A percentile compares a stretch with the other conserved stretches of the same genome.
Evolutionary conservation across 768 basidiomycete genomes (phyloP).

Genomic region (Boletus edulis): DNA sequence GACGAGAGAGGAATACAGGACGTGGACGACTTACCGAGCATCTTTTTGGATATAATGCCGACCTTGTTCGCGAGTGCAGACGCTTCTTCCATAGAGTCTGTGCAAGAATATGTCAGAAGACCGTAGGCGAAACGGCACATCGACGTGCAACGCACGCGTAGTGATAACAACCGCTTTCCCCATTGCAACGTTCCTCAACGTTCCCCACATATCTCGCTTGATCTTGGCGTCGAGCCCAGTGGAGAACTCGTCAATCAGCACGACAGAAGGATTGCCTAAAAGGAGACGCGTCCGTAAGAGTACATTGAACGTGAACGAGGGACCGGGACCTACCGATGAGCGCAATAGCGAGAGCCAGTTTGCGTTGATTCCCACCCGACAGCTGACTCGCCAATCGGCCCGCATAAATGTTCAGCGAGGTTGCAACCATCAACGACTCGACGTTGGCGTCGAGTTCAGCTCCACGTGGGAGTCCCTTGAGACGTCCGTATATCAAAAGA

Average conservation of each 20-base stretch:
- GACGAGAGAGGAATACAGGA: neutral
- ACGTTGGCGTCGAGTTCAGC: constrained; percentile 52
- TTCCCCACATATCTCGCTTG: constrained; percentile 83
- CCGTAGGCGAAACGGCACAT: neutral
- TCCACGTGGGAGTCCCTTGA: constrained; percentile 62
- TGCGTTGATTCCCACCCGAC: constrained; percentile 79
- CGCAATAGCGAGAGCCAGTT: constrained; percentile 72
- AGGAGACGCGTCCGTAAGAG: neutral
- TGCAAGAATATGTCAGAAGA: neutral
- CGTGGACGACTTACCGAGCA: constrained; percentile 48
- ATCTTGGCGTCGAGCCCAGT: constrained; percentile 82
- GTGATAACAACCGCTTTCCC: constrained; percentile 74
- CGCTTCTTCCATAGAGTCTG: constrained; percentile 85
- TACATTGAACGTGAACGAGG: neutral
- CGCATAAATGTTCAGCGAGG: constrained; percentile 57
- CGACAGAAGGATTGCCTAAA: constrained; percentile 69
- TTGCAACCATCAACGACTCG: constrained; percentile 54
- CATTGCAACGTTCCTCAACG: constrained; percentile 57
- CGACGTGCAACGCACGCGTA: constrained; percentile 47
- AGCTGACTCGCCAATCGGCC: constrained; percentile 72
- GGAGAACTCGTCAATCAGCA: constrained; percentile 82
- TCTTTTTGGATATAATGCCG: constrained; percentile 67
- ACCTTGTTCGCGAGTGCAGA: constrained; percentile 74
- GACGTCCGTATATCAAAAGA: constrained; percentile 63
- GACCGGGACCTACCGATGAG: constrained; percentile 49